Base-by-base conservation (phyloP, 106 monocot genomes). In the Dioscorea zingiberensis region DNA sequence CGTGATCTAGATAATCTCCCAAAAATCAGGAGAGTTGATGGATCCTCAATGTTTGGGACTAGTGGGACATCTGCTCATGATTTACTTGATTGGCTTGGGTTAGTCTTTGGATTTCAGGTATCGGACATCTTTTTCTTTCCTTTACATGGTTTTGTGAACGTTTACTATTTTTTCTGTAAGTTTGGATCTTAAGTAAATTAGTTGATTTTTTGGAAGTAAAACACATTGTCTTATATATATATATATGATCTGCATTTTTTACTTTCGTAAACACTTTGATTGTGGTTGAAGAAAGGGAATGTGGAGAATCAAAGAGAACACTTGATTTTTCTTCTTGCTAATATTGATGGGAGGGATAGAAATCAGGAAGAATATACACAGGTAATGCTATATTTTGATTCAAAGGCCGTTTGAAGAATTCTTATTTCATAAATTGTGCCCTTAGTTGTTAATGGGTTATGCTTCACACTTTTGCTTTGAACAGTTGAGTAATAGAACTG, bases 301-400 rank as follows among this genome's bases (percentile, higher is more conserved):
- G 91, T 95, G 58, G 95, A 88, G 47, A 95, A 95, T 74, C 95
- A 95, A 81, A 76, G 85, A 64, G 95, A 95, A 60, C 91, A 95
- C 76, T 73, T 95, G 72, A 80, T 91, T 77, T 91, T 95, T 72
- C 68, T 95, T 54, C 87, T 95, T 73, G 95, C 95, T 38, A 95
- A 95, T 71, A 67, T 85, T 69, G 83, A 85, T 66, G 76, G 80
- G 26, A 85, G 83, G 62, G 69, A 77, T 53, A 93, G 65, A 63
- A 6, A 24, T 21, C 62, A 71, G 22, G 81, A 80, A 64, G 72
- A 71, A 17, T 72, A 83, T 69, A 25, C 69, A 29, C 71, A 69
- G 85, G 93, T 93, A 85, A 68, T 47, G 21, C 26, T 9, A 16
- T 68, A 63, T 68, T 54, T 21, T 38, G 27, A 8, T 17, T 22